Evolutionary conservation across 1,139 yeast genomes (phyloP).

Genomic region (Debaryomyces robertsiae): DNA sequence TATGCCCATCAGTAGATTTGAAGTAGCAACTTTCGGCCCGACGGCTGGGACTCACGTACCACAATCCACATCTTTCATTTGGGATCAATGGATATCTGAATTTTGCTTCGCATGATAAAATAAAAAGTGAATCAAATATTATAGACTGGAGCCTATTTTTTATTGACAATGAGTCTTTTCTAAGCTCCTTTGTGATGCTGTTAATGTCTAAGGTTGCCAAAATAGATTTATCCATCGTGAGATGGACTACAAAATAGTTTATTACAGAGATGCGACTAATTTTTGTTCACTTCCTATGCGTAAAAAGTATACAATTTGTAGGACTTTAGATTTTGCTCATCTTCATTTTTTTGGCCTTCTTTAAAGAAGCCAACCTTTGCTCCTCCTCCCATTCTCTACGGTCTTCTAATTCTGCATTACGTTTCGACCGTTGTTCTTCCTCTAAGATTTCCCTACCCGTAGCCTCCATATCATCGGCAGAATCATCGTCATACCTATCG

Average conservation of each 20-base stretch:
- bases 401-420: constrained; percentile 66
- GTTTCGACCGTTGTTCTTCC: constrained; percentile 72
- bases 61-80: constrained; percentile 84
- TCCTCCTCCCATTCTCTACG: constrained; percentile 61
- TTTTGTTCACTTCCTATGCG: constrained; percentile 2
- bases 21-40: constrained; percentile 62
- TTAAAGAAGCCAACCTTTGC: constrained; percentile 42
- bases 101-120: constrained; percentile 18
- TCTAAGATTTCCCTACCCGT: constrained; percentile 83
- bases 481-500: constrained; percentile 51
- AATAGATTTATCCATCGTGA: constrained; percentile 6
- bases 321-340: background rate
- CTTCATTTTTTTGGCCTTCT: constrained; percentile 25
- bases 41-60: constrained; percentile 64
- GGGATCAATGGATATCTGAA: constrained; percentile 52
- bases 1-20: constrained; percentile 91
- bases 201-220: constrained; percentile 18
- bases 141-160: constrained; percentile 74
- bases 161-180: constrained; percentile 58
- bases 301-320: constrained; percentile 6
- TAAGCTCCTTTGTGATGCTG: constrained; percentile 36
- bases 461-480: constrained; percentile 88
- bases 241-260: background rate
- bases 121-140: constrained; percentile 52
- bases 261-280: background rate